Base-by-base conservation (phyloP, 805 yeast species). In the Yarrowia keelungensis region DNA sequence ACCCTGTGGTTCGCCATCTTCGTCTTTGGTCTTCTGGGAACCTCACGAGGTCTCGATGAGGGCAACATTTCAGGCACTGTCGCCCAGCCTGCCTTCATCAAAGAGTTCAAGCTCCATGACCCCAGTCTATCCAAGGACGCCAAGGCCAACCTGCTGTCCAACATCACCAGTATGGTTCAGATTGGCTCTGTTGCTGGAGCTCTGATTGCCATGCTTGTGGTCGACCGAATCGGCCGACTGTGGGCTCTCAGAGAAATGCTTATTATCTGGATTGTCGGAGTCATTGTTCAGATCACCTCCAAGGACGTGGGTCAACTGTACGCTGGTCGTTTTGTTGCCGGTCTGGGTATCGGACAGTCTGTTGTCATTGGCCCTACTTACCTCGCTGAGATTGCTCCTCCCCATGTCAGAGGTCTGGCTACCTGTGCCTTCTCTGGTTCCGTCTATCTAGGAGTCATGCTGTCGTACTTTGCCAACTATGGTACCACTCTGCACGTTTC, bases 41-140 rank as follows among this genome's bases (percentile, higher is more conserved):
- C 83, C 42, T 86, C 86, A 5, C 76, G 89, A 75, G 89, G 89
- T 14, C 81, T 79, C 56, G 89, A 86, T 74, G 89, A 86, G 74
- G 89, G 89, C 42, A 76, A 76, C 70, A 79, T 83, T 42, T 76
- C 85, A 9, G 86, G 86, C 12, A 76, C 81, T 8, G 76, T 82
- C 22, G 79, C 83, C 11, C 86, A 82, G 72, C 69, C 71, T 3
- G 78, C 84, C 0, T 86, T 86, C 74, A 75, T 73, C 39, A 66
- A 73, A 8, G 75, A 76, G 61, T 84, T 85, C 72, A 86, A 86
- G 0, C 77, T 86, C 32, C 73, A 76, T 15, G 85, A 84, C 71
- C 73, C 78, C 5, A 70, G 72, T 32, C 80, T 80, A 71, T 61
- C 82, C 4, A 76, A 71, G 4, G 45, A 74, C 7, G 74, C 79